Base-by-base conservation (phyloP, 148 eudicot species). In the Pouteria glomerata region DNA sequence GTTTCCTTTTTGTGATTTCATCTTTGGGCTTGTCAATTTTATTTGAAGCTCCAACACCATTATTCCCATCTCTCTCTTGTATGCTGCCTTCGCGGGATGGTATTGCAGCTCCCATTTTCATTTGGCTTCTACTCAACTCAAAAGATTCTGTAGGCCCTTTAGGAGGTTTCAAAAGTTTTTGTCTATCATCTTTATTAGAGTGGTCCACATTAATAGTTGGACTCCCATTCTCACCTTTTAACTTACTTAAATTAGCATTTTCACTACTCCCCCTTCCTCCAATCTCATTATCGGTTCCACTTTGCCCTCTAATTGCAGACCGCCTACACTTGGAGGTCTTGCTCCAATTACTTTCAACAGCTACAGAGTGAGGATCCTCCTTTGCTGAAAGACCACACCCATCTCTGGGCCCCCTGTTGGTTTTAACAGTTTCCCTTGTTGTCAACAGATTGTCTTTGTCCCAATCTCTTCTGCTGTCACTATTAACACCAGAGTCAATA, bases 1-100 rank as follows among this genome's bases (percentile, higher is more conserved):
- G 91, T 80, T 90, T 96, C 74, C 97, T 86, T 80, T 85, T 82
- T 47, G 75, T 58, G 11, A 80, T 83, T 26, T 82, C 48, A 74
- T 82, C 83, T 50, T 77, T 78, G 13, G 85, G 85, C 60, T 39
- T 61, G 62, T 85, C 82, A 74, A 74, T 69, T 30, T 74, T 73
- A 77, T 74, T 61, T 58, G 76, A 79, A 76, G 85, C 63, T 69
- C 29, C 75, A 19, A 75, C 79, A 64, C 35, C 47, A 37, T 73
- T 85, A 65, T 72, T 73, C 52, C 63, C 78, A 63, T 79, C 82
- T 78, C 67, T 69, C 76, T 63, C 68, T 72, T 70, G 78, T 45
- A 37, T 7, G 14, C 82, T 69, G 77, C 78, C 53, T 24, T 58
- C 77, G 42, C 66, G 67, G 71, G 75, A 53, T 37, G 70, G 64